Evolutionary conservation across 306 rosid genomes (phyloP).

Genomic region (Lupinus albus): DNA sequence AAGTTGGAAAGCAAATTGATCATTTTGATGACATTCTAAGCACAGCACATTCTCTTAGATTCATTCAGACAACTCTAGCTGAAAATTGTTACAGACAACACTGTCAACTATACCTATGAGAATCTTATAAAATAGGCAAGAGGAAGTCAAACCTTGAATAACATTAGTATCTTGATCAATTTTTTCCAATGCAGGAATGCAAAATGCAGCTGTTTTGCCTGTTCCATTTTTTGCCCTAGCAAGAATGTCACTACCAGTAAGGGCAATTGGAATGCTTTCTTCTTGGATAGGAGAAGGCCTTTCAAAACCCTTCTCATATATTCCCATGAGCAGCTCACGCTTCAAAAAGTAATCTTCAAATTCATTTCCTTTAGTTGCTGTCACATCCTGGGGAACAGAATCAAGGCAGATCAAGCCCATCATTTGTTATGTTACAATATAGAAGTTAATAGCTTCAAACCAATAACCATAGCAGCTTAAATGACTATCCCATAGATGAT

Average conservation of each 20-base stretch:
- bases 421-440: constrained; percentile 16
- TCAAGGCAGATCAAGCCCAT: constrained; percentile 31
- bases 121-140: constrained; percentile 16
- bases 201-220: constrained; percentile 98
- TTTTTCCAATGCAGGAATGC: constrained; percentile 94
- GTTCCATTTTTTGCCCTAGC: constrained; percentile 99
- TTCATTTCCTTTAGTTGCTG: constrained; percentile 99
- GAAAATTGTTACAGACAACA: not conserved
- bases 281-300: constrained; percentile 99
- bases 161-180: constrained; percentile 93
- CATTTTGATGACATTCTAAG: not conserved
- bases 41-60: not conserved
- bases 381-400: constrained; percentile 73
- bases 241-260: constrained; percentile 98
- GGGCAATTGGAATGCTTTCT: constrained; percentile 98
- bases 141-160: constrained; percentile 67
- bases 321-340: constrained; percentile 99
- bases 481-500: constrained; percentile 7
- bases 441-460: constrained; percentile 22
- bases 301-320: constrained; percentile 98
- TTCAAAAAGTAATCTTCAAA: constrained; percentile 97
- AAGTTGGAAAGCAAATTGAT: not conserved
- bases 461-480: constrained; percentile 13
- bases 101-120: constrained; percentile 9
- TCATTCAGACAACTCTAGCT: not conserved